These are phyloP conservation scores for Metarhizium rileyi DNA, from an alignment of 2,329 filamentous ascomycete genomes.

Conservation along the genomic window DNA sequence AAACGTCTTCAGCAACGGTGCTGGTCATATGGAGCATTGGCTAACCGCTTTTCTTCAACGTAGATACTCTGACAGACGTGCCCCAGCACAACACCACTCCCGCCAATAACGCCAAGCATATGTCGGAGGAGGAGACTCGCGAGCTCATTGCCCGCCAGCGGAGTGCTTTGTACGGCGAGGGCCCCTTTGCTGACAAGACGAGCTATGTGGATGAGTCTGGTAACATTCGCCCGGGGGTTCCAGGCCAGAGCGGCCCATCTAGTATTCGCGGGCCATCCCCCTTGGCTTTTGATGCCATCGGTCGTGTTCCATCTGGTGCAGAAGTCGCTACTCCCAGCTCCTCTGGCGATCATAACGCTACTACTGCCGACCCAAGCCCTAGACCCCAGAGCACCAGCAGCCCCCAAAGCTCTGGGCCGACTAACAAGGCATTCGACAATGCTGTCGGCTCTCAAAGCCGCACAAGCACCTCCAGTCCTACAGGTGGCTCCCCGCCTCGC, in stretches of 20 bases:
- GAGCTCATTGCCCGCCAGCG: constrained; percentile 94
- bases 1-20: background rate
- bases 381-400: constrained; percentile 80
- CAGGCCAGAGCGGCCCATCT: constrained; percentile 52
- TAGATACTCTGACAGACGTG: constrained; percentile 43
- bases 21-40: constrained; percentile 21
- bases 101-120: constrained; percentile 53
- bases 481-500: constrained; percentile 69
- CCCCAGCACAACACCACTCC: constrained; percentile 14
- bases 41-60: constrained; percentile 28
- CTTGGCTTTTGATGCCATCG: constrained; percentile 58
- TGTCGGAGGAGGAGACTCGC: constrained; percentile 93
- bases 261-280: constrained; percentile 70
- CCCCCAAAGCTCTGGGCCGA: constrained; percentile 52
- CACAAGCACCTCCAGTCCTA: constrained; percentile 74
- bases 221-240: constrained; percentile 52
- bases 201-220: constrained; percentile 61
- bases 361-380: constrained; percentile 42
- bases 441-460: constrained; percentile 51
- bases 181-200: constrained; percentile 55
- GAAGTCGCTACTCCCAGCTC: constrained; percentile 31
- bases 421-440: constrained; percentile 53
- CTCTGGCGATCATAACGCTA: constrained; percentile 22
- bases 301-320: constrained; percentile 27
- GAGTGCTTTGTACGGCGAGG: constrained; percentile 82